Evolutionary conservation across 352 stramenopile genomes (phyloP), one percentile per base, ranked within the genome.

Genomic region (Blastocystis sp.): DNA sequence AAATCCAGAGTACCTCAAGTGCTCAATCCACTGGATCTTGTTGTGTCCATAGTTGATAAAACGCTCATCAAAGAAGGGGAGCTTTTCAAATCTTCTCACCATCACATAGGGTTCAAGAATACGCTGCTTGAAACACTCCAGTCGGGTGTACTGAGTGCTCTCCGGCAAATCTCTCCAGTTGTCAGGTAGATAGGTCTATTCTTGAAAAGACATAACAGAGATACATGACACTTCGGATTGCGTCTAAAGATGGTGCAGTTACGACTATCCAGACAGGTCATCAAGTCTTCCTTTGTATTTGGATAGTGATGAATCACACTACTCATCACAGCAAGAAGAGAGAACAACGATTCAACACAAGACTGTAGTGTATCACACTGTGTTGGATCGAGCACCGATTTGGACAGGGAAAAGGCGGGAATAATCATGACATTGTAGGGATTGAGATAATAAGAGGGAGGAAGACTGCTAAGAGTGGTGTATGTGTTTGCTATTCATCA

Each of bases 1-100:
- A 3, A 57, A 88, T n/a, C 78, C 78, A 1, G 64, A 24, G 45
- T 88, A 88, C 28, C 78, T 17, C 60, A 88, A 24, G 28, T 76
- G 63, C 60, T 88, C 78, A 40, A 88, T 88, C 78, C 78, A 88
- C 48, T 88, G 78, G 38, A 88, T 61, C n/a, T 88, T 88, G 52
- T 88, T 88, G 34, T 68, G 78, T 14, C 78, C 78, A 52, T 88
- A 88, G 28, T 88, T 88, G 68, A 88, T 88, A n/a, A 88, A 88
- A 3, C 78, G 78, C 19, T 76, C 64, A 34, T 88, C 78, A 43
- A 88, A 88, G 3, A 68, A 70, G 10, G 78, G 78, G 1, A 88
- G 52, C 9, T 3, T 17, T 21, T 42, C 45, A 9, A 34, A 59
- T 6, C 68, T 43, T 38, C 24, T 40, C 52, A 88, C 64, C 64